phyloP scores from a whole-genome alignment of 768 basidiomycete species.

The Rhodotorula diobovata region DNA sequence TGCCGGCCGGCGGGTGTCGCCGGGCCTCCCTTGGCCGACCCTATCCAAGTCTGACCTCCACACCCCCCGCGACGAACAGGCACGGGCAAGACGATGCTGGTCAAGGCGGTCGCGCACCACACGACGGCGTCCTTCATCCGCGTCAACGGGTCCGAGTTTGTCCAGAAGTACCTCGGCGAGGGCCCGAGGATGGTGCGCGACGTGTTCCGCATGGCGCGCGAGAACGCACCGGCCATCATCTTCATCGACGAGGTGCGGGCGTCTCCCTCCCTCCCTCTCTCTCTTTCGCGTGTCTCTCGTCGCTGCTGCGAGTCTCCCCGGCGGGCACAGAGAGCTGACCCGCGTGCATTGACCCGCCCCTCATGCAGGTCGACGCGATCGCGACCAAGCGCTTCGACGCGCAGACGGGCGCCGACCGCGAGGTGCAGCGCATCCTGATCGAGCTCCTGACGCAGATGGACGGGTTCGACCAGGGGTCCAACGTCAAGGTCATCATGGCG shows the following conservation, averaged over 20 bases:
- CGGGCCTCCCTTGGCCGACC: neutral
- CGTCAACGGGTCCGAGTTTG: constrained; percentile 96
- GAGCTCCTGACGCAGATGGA: constrained; percentile 99
- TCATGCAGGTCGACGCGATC: constrained; percentile 78
- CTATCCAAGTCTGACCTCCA: neutral
- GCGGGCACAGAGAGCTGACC: too few species aligned
- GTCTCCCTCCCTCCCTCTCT: neutral
- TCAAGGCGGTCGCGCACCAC: constrained; percentile 98
- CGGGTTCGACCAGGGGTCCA: constrained; percentile 97
- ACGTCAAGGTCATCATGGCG: constrained; percentile 99
- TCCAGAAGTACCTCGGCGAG: constrained; percentile 98
- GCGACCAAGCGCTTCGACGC: constrained; percentile 99
- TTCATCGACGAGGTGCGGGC: constrained; percentile 75
- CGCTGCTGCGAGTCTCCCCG: too few species aligned
- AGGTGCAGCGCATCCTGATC: constrained; percentile 95
- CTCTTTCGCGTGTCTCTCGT: neutral
- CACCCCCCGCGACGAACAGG: constrained; percentile 49
- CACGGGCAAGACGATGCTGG: constrained; percentile 97
- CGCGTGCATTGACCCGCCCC: too few species aligned
- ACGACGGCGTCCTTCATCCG: constrained; percentile 97
- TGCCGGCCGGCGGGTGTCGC: too few species aligned
- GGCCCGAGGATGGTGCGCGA: constrained; percentile 99
- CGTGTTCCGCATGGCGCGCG: constrained; percentile 93
- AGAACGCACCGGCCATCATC: constrained; percentile 95
- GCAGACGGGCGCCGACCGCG: constrained; percentile 96